Evolutionary conservation across 345 rosid genomes (phyloP), one percentile per base, ranked within the genome.

Genomic region (Eutrema heterophyllum): DNA sequence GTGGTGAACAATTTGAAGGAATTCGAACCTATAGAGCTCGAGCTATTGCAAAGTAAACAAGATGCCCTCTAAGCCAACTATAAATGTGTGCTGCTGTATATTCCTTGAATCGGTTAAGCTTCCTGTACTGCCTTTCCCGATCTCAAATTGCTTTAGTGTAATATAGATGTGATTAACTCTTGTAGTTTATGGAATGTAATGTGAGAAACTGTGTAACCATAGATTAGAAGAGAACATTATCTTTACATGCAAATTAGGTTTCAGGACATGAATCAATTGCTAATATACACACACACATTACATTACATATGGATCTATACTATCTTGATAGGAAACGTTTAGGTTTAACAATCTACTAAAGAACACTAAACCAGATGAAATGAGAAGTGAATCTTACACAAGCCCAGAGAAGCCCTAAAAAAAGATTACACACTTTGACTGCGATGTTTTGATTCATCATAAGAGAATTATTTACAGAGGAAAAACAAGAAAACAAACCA

Each of bases 1-100:
- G 85, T 85, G 5, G 84, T 87, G 38, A 74, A 71, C 68, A 87
- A 87, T 68, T 65, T 89, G 40, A 87, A 81, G 67, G 88, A 86
- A 46, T 84, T 76, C 7, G 95, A 86, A 74, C 70, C 80, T 52
- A 67, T 84, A 73, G 87, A 85, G 12, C 68, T 55, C 3, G 87
- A 70, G 61, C 75, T 85, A 24, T 71, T 64, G 73, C 81, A 60
- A 29, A 79, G 65, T 62, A 77, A 76, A 83, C 82, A 84, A 82
- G 54, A 49, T 35, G 2, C 7, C 10, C 0, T 73, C 8, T 64
- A 73, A 45, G 49, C 33, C 40, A 43, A 54, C 4, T 33, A 6
- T 41, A 2, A 35, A 57, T 50, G 21, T 16, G 0, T 36, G 46
- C 5, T 13, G 15, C 33, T 72, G 44, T 41, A 66, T 62, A 73